phyloP scores from a whole-genome alignment of 2,329 filamentous ascomycete species.

The Botrytis elliptica region DNA sequence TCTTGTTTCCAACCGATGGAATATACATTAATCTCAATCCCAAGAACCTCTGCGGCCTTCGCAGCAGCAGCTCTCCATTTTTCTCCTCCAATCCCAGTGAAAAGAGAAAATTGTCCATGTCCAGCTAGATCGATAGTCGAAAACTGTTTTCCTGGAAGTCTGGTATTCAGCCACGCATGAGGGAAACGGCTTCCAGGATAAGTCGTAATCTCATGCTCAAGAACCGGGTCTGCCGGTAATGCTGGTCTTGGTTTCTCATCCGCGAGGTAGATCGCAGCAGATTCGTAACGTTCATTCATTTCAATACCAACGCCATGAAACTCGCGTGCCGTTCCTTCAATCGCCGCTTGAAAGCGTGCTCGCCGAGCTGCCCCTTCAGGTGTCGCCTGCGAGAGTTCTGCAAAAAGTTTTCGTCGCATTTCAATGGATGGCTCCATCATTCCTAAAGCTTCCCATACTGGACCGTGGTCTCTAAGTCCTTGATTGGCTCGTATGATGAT shows the following conservation, averaged over 20 bases:
- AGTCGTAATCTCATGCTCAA: constrained; percentile 30
- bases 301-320: constrained; percentile 31
- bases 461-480: constrained; percentile 47
- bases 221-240: constrained; percentile 28
- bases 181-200: constrained; percentile 35
- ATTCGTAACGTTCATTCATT: constrained; percentile 32
- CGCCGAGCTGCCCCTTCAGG: constrained; percentile 24
- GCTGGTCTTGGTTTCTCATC: constrained; percentile 23
- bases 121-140: constrained; percentile 33
- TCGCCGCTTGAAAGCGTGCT: constrained; percentile 14
- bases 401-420: constrained; percentile 23
- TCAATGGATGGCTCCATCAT: constrained; percentile 37
- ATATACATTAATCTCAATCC: constrained; percentile 10
- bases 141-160: constrained; percentile 21
- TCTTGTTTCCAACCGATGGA: constrained; percentile 15
- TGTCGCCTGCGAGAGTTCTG: constrained; percentile 21
- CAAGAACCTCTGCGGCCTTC: constrained; percentile 6
- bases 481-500: constrained; percentile 52
- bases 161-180: constrained; percentile 32
- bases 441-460: constrained; percentile 48
- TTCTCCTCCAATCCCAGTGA: constrained; percentile 26
- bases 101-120: constrained; percentile 22
- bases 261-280: constrained; percentile 28
- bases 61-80: constrained; percentile 23
- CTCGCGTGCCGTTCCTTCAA: constrained; percentile 24